These are phyloP conservation scores for Penicillium sumatraense DNA, from an alignment of 2,329 filamentous ascomycete species.

Conservation along the genomic window DNA sequence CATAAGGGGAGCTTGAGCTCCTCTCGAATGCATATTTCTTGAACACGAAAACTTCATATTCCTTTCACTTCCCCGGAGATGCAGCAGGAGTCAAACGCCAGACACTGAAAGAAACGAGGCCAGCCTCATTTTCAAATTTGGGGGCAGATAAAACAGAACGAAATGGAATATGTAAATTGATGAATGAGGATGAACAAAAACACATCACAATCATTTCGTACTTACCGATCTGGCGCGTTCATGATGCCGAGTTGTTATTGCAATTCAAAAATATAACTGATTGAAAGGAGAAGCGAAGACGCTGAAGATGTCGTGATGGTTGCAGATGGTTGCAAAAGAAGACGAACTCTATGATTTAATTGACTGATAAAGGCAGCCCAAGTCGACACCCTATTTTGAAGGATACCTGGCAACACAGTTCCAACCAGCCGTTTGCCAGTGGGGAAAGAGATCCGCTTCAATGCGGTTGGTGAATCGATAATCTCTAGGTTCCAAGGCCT, in stretches of 20 bases:
- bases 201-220: slow-evolving; percentile 3
- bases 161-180: neutral
- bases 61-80: no score
- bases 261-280: neutral
- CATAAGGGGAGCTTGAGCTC: no score
- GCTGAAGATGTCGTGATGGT: no score
- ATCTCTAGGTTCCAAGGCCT: neutral
- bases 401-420: neutral
- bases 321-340: no score
- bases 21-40: no score
- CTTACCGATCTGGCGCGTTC: slow-evolving; percentile 55
- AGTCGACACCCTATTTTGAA: neutral
- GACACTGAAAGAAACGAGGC: no score
- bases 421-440: neutral
- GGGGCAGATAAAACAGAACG: neutral
- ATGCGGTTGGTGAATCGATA: neutral
- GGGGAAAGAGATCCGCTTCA: neutral
- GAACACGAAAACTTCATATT: no score
- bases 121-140: no score
- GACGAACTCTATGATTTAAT: no score
- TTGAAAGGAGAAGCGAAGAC: neutral
- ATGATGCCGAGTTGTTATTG: slow-evolving; percentile 38
- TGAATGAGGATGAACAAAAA: neutral
- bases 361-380: no score
- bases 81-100: no score